Conservation (phyloP, 306 rosid genomes). For the Astragalus membranaceus region DNA sequence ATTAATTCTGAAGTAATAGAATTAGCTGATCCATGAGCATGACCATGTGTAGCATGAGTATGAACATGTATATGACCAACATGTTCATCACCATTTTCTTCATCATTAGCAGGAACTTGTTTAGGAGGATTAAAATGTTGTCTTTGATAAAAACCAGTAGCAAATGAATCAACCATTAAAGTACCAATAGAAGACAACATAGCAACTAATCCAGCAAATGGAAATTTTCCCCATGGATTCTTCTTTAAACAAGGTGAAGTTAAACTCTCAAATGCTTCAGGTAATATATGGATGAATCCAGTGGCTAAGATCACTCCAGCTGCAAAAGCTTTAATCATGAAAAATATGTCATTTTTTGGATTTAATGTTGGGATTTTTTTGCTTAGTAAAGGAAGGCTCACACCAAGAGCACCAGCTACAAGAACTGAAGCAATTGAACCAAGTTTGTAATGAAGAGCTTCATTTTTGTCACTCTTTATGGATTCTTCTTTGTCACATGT, state of each 20-base stretch:
- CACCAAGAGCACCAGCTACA: conserved; percentile 61
- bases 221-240: conserved; percentile 56
- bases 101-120: conserved; percentile 32
- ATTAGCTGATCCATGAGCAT: conserved; percentile 66
- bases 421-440: conserved; percentile 59
- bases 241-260: conserved; percentile 47
- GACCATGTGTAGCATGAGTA: conserved; percentile 93
- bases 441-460: conserved; percentile 41
- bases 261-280: conserved; percentile 50
- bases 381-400: conserved; percentile 51
- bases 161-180: conserved; percentile 59
- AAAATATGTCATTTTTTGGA: conserved; percentile 49
- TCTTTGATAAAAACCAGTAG: conserved; percentile 49
- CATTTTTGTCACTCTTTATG: not conserved
- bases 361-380: conserved; percentile 40
- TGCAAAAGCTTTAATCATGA: conserved; percentile 69
- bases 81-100: conserved; percentile 45
- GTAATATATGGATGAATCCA: conserved; percentile 65
- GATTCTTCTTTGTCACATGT: conserved; percentile 21
- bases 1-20: conserved; percentile 33
- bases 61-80: conserved; percentile 83
- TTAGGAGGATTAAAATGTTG: conserved; percentile 37
- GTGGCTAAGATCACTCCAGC: conserved; percentile 69
- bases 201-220: conserved; percentile 55
- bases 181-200: conserved; percentile 60